Evolutionary conservation across 345 rosid genomes (phyloP).

Genomic region (Populus nigra): DNA sequence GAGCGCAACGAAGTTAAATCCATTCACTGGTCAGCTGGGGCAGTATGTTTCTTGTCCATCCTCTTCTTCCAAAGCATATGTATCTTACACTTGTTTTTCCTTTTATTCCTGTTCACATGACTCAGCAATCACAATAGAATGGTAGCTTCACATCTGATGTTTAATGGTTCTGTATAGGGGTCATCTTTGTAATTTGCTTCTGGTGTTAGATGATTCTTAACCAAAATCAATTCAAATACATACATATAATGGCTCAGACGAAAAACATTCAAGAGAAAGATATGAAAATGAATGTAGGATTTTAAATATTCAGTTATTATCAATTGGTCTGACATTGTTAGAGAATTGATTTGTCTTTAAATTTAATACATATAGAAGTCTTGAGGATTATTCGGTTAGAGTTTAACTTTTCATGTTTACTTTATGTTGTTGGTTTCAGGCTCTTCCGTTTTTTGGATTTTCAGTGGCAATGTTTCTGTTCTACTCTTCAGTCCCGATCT

Average conservation of each 20-base stretch:
- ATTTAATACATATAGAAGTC: not conserved
- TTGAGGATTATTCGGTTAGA: not conserved
- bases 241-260: not conserved
- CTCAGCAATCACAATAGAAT: not conserved
- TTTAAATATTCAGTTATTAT: not conserved
- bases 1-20: constrained; percentile 71
- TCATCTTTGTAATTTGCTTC: not conserved
- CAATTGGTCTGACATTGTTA: not conserved
- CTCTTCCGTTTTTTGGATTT: constrained; percentile 60
- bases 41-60: constrained; percentile 46
- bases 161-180: not conserved
- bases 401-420: constrained; percentile 3
- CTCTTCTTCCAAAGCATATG: constrained; percentile 1
- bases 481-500: constrained; percentile 71
- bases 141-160: not conserved
- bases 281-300: not conserved
- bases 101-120: not conserved
- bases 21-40: constrained; percentile 78
- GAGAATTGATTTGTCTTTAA: not conserved
- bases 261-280: not conserved
- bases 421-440: constrained; percentile 47
- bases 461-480: constrained; percentile 66
- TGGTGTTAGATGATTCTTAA: not conserved
- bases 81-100: not conserved
- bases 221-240: not conserved